Evolutionary conservation across 495 filamentous ascomycete genomes (phyloP), one percentile per base, ranked within the genome.

Genomic region (Penicillium psychrofluorescens): DNA sequence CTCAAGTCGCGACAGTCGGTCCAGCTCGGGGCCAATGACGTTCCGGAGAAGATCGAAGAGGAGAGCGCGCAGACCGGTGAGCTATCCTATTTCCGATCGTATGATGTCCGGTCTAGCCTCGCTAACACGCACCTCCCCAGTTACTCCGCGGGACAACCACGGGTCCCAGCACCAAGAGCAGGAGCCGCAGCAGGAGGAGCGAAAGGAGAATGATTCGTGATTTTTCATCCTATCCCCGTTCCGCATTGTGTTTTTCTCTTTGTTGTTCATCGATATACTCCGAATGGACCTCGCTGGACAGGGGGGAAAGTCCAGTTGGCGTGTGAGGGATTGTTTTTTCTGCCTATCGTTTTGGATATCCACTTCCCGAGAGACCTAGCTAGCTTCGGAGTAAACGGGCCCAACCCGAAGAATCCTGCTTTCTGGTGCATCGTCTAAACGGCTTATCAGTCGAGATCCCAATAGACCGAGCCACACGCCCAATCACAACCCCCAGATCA

Each of bases 1-100:
- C 76, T 97, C 9, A 83, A 86, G 63, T 66, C 62, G 35, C 61
- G 55, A 35, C 48, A 66, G 49, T 56, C 67, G 1, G 10, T 58
- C 22, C 34, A 43, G 7, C 29, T 49, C 36, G 27, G 36, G n/a
- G 7, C 32, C 32, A 34, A 34, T 6, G 22, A 22, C 22, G 4
- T 3, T 22, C 22, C 22, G 22, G 22, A 22, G 22, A 22, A 22
- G 22, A 22, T 16, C 48, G 30, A 4, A 46, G 44, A 38, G 49
- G 43, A 32, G 48, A 49, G 30, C 37, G 27, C 27, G 22, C 2
- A 22, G 22, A 22, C 2, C 6, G 22, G 22, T 22, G 22, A 22
- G 22, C 22, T 22, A 3, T 22, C 6, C 22, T 22, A 3, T 22
- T 22, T 35, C 10, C 45, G 43, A 40, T 41, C 11, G 29, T 36